Conservation (phyloP, 1,139 yeast species). For the Hansenula lynferdii region DNA sequence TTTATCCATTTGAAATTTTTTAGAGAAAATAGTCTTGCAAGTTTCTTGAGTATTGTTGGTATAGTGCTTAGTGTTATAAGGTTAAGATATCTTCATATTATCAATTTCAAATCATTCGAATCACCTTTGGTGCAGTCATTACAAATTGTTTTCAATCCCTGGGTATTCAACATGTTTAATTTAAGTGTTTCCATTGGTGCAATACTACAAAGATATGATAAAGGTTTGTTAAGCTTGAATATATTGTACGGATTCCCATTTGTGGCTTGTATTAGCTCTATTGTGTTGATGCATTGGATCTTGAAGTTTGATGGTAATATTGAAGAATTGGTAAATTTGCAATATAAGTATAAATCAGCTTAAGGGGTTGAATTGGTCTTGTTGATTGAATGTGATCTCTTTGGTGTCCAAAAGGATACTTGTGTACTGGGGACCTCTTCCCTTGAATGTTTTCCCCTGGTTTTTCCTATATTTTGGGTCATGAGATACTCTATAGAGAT, state of each 20-base stretch:
- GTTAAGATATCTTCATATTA: background rate
- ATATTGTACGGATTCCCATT: background rate
- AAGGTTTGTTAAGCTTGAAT: background rate
- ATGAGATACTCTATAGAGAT: background rate
- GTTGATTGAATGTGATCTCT: background rate
- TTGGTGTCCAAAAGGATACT: background rate
- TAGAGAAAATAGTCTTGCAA: constrained; percentile 3
- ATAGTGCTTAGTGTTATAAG: constrained; percentile 5
- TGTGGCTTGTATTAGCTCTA: background rate
- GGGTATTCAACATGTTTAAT: background rate
- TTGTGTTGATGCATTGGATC: background rate
- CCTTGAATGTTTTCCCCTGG: too few relatives aligned
- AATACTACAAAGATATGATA: background rate
- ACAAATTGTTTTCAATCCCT: background rate
- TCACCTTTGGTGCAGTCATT: background rate
- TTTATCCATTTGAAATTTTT: constrained; percentile 11
- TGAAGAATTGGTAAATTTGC: background rate
- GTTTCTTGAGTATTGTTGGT: constrained; percentile 9
- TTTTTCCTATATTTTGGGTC: background rate
- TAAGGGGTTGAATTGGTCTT: background rate
- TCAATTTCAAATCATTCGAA: background rate
- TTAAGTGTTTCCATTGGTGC: background rate
- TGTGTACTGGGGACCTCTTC: background rate
- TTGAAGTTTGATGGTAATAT: background rate
- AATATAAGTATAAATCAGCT: constrained; percentile 1